These are phyloP conservation scores for Lathyrus aphaca DNA, from an alignment of 306 rosid genomes.

Conservation along the genomic window DNA sequence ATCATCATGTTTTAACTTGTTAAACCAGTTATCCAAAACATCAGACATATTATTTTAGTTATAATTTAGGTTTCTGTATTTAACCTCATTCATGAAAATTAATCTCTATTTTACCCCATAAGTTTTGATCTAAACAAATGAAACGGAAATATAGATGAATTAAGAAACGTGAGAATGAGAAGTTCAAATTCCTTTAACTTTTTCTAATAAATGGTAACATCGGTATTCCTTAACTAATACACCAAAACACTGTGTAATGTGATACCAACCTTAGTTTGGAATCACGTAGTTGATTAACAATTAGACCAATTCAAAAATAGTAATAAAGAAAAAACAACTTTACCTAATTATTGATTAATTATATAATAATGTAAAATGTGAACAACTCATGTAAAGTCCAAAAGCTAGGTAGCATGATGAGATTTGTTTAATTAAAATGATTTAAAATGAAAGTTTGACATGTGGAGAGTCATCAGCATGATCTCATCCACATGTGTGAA, in stretches of 20 bases:
- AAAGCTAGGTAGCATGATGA: not conserved
- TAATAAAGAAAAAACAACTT: not conserved
- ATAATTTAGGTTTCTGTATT: too few relatives aligned
- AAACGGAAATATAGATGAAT: too few relatives aligned
- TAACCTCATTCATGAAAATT: too few relatives aligned
- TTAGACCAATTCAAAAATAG: too few relatives aligned
- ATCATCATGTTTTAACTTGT: too few relatives aligned
- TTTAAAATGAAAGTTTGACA: not conserved
- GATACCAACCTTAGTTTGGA: slow-evolving; percentile 9
- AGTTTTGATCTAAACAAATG: too few relatives aligned
- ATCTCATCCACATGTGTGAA: not conserved
- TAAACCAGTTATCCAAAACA: too few relatives aligned
- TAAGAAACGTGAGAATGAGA: not conserved
- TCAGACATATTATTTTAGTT: too few relatives aligned
- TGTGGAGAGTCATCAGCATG: not conserved
- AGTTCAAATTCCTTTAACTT: not conserved
- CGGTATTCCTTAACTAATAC: not conserved
- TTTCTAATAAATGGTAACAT: not conserved
- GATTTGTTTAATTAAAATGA: not conserved
- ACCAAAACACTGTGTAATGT: not conserved
- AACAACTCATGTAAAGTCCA: not conserved
- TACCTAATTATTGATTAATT: not conserved
- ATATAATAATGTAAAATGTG: slow-evolving; percentile 9
- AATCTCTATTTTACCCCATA: too few relatives aligned
- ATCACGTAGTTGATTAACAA: not conserved